A percentile compares a stretch with the other conserved stretches of the same genome.
These are phyloP conservation scores for Dipteronia sinensis DNA, from an alignment of 345 rosid genomes.

Conservation along the genomic window DNA sequence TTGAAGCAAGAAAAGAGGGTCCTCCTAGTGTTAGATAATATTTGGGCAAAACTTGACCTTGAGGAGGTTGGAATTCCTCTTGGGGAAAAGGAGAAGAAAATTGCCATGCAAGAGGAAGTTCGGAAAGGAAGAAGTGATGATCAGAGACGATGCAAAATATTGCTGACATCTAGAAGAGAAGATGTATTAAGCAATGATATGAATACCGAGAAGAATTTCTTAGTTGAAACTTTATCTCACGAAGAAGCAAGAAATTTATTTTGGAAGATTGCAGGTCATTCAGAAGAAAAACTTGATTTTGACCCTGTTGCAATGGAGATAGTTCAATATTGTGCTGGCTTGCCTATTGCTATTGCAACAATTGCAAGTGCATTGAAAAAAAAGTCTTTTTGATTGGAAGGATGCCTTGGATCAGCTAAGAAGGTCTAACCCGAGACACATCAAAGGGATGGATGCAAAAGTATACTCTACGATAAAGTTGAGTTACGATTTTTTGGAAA, in stretches of 20 bases:
- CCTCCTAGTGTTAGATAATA: neutral
- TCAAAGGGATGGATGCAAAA: neutral
- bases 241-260: conserved; percentile 23
- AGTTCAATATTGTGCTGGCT: conserved; percentile 13
- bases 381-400: neutral
- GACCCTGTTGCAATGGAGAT: neutral
- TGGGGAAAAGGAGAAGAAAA: neutral
- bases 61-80: neutral
- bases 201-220: neutral
- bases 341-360: conserved; percentile 21
- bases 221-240: neutral
- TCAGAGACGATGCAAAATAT: conserved; percentile 23
- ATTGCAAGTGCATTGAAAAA: conserved; percentile 20
- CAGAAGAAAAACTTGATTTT: neutral
- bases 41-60: neutral
- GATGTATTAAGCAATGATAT: conserved; percentile 12
- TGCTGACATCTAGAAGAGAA: conserved; percentile 31
- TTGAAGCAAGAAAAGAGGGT: conserved; percentile 12
- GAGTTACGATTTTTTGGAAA: neutral
- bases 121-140: too few relatives aligned
- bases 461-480: neutral
- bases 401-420: neutral
- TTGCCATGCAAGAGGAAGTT: neutral
- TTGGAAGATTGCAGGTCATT: neutral
- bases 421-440: neutral